A percentile compares a stretch with the other conserved stretches of the same genome.
These are phyloP conservation scores for Hypericum androsaemum DNA, from an alignment of 345 rosid genomes.

Conservation along the genomic window DNA sequence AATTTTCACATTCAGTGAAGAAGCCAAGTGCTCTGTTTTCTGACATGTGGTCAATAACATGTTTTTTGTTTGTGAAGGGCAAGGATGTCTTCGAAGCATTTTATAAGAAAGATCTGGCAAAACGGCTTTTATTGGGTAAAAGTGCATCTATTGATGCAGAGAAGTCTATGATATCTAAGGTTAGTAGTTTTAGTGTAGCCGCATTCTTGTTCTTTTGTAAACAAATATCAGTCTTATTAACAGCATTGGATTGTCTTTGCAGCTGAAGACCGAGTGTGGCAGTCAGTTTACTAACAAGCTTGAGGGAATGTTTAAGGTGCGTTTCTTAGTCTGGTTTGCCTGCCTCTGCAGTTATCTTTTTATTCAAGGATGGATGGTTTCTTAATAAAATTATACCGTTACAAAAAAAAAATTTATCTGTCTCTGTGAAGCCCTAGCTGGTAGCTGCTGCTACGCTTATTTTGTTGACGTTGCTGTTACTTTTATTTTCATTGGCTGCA, in stretches of 20 bases:
- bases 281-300: conserved; percentile 98
- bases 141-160: conserved; percentile 99
- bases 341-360: background rate
- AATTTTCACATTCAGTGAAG: conserved; percentile 1
- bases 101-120: conserved; percentile 97
- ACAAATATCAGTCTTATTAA: conserved; percentile 13
- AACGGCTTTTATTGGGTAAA: conserved; percentile 84
- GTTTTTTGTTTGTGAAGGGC: conserved; percentile 40
- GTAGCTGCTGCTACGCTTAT: no score
- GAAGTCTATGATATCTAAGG: conserved; percentile 99
- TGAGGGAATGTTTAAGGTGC: conserved; percentile 98
- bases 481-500: conserved; percentile 3
- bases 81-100: conserved; percentile 98
- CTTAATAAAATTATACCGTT: no score
- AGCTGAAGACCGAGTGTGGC: conserved; percentile 98
- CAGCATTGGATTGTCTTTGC: conserved; percentile 25
- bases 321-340: background rate
- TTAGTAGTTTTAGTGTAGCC: conserved; percentile 10
- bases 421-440: no score
- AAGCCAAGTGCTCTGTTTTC: background rate
- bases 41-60: conserved; percentile 8
- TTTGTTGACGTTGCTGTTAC: no score
- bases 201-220: background rate
- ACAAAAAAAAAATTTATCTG: no score
- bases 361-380: no score